Conservation (phyloP, 352 stramenopile species). For the Phytophthora syringae region DNA sequence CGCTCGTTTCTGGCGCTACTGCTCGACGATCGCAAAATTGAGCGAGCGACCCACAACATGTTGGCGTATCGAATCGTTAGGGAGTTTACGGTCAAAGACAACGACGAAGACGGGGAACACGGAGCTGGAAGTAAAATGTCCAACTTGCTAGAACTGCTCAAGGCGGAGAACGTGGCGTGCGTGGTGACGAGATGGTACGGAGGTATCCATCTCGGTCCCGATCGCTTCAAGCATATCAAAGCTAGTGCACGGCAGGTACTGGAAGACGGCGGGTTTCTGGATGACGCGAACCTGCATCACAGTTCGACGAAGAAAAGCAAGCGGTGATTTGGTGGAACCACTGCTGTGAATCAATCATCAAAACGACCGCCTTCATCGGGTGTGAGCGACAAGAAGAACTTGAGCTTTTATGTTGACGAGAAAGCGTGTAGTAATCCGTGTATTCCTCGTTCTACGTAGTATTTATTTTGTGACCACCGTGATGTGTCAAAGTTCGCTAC, state of each 20-base stretch:
- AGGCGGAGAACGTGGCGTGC: slow-evolving; percentile 82
- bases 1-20: slow-evolving; percentile 80
- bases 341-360: not conserved
- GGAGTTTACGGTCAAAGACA: slow-evolving; percentile 80
- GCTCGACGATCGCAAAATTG: slow-evolving; percentile 85
- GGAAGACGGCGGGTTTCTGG: slow-evolving; percentile 74
- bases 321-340: slow-evolving; percentile 26
- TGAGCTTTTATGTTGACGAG: too few relatives aligned
- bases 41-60: slow-evolving; percentile 89
- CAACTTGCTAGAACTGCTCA: slow-evolving; percentile 80
- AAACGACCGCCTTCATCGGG: not conserved
- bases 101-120: slow-evolving; percentile 88
- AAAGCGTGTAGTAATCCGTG: not conserved
- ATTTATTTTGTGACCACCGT: not conserved
- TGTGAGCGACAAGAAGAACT: not conserved
- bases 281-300: slow-evolving; percentile 28
- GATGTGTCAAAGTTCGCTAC: not conserved
- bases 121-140: slow-evolving; percentile 84
- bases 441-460: not conserved
- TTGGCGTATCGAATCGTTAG: slow-evolving; percentile 85
- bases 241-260: slow-evolving; percentile 72
- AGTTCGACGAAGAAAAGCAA: slow-evolving; percentile 63
- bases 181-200: slow-evolving; percentile 89
- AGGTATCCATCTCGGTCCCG: slow-evolving; percentile 82
- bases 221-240: slow-evolving; percentile 90